Conservation (phyloP, 768 basidiomycete species). For the Panellus pusillus region DNA sequence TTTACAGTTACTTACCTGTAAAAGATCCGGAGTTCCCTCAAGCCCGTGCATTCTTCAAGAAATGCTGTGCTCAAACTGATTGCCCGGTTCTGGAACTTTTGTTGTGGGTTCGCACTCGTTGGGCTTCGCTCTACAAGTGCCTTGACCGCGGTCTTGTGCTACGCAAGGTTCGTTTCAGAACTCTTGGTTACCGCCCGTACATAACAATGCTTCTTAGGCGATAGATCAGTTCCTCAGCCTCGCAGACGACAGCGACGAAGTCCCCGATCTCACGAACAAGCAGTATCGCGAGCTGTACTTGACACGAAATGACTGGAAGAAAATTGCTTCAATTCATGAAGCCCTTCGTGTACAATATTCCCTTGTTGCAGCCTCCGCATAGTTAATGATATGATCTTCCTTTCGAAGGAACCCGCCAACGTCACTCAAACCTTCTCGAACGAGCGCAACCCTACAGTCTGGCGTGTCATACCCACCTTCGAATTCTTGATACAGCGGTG, state of each 20-base stretch:
- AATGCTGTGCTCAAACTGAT: slow-evolving; percentile 7
- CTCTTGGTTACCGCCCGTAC: slow-evolving; percentile 6
- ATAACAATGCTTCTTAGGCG: slow-evolving; percentile 21
- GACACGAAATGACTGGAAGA: slow-evolving; percentile 22
- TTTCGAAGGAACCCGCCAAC: neutral
- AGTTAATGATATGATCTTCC: neutral
- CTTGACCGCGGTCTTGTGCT: slow-evolving; percentile 7
- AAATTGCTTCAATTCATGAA: slow-evolving; percentile 24
- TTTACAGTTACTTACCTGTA: neutral
- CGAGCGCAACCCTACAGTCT: slow-evolving; percentile 3
- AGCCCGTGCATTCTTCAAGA: slow-evolving; percentile 17
- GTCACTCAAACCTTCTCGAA: slow-evolving; percentile 4
- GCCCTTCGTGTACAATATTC: slow-evolving; percentile 22
- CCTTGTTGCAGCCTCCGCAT: neutral
- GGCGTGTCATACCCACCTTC: neutral
- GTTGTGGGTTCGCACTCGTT: slow-evolving; percentile 19
- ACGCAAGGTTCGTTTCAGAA: slow-evolving; percentile 20
- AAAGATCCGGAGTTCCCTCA: slow-evolving; percentile 21
- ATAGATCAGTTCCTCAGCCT: slow-evolving; percentile 23
- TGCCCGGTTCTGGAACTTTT: slow-evolving; percentile 10
- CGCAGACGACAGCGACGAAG: slow-evolving; percentile 24
- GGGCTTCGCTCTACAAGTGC: slow-evolving; percentile 21
- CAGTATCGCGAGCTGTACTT: slow-evolving; percentile 26
- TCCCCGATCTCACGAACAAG: slow-evolving; percentile 29
- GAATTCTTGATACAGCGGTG: neutral